Evolutionary conservation across 73 alveolate species (phyloP).

Genomic region (Paramecium sonneborni): DNA sequence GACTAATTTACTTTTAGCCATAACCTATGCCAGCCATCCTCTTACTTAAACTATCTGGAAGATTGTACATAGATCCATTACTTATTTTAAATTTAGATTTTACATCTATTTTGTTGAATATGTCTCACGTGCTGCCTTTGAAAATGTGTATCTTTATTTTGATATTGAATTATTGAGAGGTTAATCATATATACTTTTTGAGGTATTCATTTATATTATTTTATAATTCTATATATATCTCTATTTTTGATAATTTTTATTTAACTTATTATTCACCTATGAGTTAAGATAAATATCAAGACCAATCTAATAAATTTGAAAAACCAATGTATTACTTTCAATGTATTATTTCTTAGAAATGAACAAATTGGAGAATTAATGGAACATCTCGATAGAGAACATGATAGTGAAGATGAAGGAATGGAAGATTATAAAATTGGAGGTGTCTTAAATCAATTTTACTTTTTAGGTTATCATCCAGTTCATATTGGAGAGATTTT

Average conservation of each 20-base stretch:
- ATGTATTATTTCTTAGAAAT: background rate
- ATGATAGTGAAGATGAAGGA: slow-evolving; percentile 94
- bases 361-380: slow-evolving; percentile 55
- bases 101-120: background rate
- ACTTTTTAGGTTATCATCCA: slow-evolving; percentile 93
- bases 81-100: background rate
- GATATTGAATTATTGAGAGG: slow-evolving; percentile 39
- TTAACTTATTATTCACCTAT: background rate
- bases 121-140: background rate
- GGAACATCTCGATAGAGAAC: slow-evolving; percentile 63
- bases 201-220: background rate
- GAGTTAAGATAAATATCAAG: background rate
- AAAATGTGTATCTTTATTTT: background rate
- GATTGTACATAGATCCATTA: background rate
- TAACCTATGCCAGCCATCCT: slow-evolving; percentile 41
- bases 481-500: slow-evolving; percentile 97
- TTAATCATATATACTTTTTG: background rate
- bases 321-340: background rate
- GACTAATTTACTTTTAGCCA: slow-evolving; percentile 6
- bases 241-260: background rate
- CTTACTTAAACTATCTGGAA: slow-evolving; percentile 18
- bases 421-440: slow-evolving; percentile 92
- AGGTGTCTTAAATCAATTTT: slow-evolving; percentile 45
- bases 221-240: background rate
- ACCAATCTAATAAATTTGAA: background rate